Evolutionary conservation across 495 filamentous ascomycete genomes (phyloP).

Genomic region (Xylaria grammica): DNA sequence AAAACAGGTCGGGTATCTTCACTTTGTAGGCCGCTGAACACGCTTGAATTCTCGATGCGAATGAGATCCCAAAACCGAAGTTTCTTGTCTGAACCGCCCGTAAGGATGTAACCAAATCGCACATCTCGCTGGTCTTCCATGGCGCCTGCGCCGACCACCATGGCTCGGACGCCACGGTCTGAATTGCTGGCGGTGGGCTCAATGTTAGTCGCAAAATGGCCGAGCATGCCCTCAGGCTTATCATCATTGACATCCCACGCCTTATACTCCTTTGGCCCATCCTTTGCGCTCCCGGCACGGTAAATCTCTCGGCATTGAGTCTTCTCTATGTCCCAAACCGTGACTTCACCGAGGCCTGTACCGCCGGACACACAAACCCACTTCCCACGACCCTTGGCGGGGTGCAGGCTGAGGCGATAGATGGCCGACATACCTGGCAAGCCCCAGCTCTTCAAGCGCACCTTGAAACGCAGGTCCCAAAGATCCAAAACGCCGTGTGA

Average conservation of each 20-base stretch:
- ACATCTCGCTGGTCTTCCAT: constrained; percentile 64
- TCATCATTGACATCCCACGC: constrained; percentile 92
- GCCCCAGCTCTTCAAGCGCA: constrained; percentile 87
- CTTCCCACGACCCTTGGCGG: constrained; percentile 72
- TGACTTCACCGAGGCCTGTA: constrained; percentile 89
- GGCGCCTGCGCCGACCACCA: constrained; percentile 57
- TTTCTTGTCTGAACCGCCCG: constrained; percentile 86
- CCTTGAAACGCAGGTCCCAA: constrained; percentile 93
- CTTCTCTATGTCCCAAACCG: constrained; percentile 95
- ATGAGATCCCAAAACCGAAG: constrained; percentile 91
- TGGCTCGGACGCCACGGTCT: constrained; percentile 65
- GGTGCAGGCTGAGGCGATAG: constrained; percentile 78
- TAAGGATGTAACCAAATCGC: constrained; percentile 74
- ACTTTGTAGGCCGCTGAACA: constrained; percentile 77
- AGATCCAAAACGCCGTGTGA: constrained; percentile 91
- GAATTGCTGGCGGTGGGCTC: constrained; percentile 58
- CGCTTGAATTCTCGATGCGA: constrained; percentile 70
- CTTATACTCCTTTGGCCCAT: constrained; percentile 72
- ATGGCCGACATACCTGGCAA: constrained; percentile 82
- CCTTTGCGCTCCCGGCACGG: constrained; percentile 62
- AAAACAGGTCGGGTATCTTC: constrained; percentile 77
- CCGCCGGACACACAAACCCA: constrained; percentile 89
- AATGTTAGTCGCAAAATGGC: constrained; percentile 78
- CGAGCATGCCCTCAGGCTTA: constrained; percentile 84
- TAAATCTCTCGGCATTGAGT: constrained; percentile 88